Evolutionary conservation across 192 early-diverging fungal species (phyloP).

Genomic region (Spizellomyces punctatus): DNA sequence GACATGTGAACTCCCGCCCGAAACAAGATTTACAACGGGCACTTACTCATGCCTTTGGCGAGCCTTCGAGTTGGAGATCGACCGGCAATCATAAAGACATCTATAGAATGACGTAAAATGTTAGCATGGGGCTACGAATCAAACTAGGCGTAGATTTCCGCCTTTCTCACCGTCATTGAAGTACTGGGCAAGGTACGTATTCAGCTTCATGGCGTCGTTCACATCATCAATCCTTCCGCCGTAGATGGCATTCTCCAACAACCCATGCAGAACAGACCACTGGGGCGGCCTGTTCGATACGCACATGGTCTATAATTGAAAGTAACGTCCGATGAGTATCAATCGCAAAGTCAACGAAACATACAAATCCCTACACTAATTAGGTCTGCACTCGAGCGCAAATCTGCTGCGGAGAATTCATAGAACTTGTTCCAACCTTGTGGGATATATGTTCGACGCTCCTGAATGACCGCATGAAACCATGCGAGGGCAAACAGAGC

Average conservation of each 20-base stretch:
- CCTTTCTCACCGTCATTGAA: slow-evolving; percentile 56
- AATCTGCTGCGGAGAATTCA: slow-evolving; percentile 61
- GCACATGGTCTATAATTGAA: slow-evolving; percentile 37
- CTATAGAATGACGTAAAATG: slow-evolving; percentile 7
- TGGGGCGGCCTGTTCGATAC: slow-evolving; percentile 35
- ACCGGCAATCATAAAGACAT: slow-evolving; percentile 46
- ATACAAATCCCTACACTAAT: slow-evolving; percentile 37
- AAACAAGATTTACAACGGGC: not conserved
- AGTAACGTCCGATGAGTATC: not conserved
- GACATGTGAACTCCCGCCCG: not conserved
- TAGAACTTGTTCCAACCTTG: slow-evolving; percentile 70
- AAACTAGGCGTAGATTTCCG: too few species aligned
- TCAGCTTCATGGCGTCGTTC: slow-evolving; percentile 51
- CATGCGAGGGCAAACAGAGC: slow-evolving; percentile 60
- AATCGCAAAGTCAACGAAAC: not conserved
- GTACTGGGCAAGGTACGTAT: slow-evolving; percentile 45
- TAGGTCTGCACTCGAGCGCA: slow-evolving; percentile 56
- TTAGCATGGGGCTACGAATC: too few species aligned
- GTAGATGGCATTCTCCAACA: slow-evolving; percentile 62
- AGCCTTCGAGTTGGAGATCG: slow-evolving; percentile 44
- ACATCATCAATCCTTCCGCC: slow-evolving; percentile 62
- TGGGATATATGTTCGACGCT: slow-evolving; percentile 60
- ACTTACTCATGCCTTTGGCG: slow-evolving; percentile 44
- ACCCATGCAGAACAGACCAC: slow-evolving; percentile 53
- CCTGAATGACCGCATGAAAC: slow-evolving; percentile 66